Evolutionary conservation across 495 filamentous ascomycete species (phyloP), one percentile per base, ranked within the genome.

Genomic region (Penicillium riverlandense): DNA sequence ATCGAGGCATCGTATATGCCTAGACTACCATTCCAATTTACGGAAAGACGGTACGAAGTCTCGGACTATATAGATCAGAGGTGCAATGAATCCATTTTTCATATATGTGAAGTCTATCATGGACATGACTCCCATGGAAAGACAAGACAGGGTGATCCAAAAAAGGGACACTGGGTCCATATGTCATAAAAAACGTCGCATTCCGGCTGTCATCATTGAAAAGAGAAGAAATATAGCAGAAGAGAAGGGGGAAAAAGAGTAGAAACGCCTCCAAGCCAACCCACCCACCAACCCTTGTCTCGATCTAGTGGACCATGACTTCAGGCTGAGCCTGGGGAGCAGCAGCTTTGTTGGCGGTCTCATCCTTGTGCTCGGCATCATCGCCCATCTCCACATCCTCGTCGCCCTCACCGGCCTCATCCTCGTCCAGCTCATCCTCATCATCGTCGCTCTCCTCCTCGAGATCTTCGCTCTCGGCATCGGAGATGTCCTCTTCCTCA

Each of bases 381-480:
- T 88, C 88, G 13, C 78, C 82, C 70, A 92, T 85, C 43, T 91
- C 89, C 70, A 92, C 88, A 53, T 85, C 88, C 38, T 90, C 88
- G 45, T 87, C 88, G 11, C 67, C 85, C 8, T 79, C 81, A 12
- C 66, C 79, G 10, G 58, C 77, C 45, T 88, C 88, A 28, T 82
- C 86, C 35, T 82, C 87, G 13, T 82, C 87, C 22, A 86, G 78
- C 11, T 86, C 86, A 40, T 95, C 88, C 42, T 95, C 91, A 39
- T 95, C 90, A 34, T 85, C 80, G 11, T 88, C 90, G 49, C 83
- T 92, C 65, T 97, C 94, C 35, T 84, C 86, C 63, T 95, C 92
- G n/a, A 98, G 80, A 60, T 98, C 92, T 57, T 96, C 92, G 54
- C 86, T 91, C 44, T 86, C 91, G 35, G 86, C 90, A 34, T 96